Percentiles rank a stretch among this genome's conserved stretches.
These are phyloP conservation scores for Paecilomyces fulvus DNA, from an alignment of 2,329 filamentous ascomycete species.

Conservation along the genomic window DNA sequence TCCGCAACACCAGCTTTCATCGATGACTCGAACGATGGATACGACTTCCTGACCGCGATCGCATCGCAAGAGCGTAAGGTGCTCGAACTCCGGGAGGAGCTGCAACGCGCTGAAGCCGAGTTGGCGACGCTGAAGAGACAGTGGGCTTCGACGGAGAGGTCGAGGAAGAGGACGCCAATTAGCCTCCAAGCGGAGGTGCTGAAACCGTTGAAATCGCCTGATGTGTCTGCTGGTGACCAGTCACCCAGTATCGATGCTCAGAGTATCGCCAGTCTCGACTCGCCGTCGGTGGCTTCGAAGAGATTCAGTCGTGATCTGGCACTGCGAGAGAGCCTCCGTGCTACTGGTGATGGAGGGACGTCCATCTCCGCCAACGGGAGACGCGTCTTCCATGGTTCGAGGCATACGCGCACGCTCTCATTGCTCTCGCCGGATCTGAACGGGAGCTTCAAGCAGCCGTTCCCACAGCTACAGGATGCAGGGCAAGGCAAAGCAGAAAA, in stretches of 20 bases:
- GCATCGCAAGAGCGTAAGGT: constrained; percentile 87
- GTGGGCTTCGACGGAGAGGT: constrained; percentile 69
- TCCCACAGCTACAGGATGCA: constrained; percentile 7
- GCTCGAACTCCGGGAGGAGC: constrained; percentile 81
- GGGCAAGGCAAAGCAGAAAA: constrained; percentile 8
- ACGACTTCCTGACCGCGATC: constrained; percentile 75
- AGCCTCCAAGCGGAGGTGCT: constrained; percentile 52
- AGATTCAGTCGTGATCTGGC: constrained; percentile 55
- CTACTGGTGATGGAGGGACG: constrained; percentile 26
- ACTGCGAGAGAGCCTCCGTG: constrained; percentile 60
- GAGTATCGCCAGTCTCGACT: background rate
- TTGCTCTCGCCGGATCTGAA: constrained; percentile 58
- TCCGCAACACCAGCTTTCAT: constrained; percentile 16
- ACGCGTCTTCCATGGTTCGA: constrained; percentile 59
- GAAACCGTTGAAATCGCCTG: constrained; percentile 43
- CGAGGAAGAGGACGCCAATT: constrained; percentile 63
- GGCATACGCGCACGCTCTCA: constrained; percentile 62
- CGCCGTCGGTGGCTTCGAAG: constrained; percentile 15
- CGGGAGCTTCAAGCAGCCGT: constrained; percentile 7
- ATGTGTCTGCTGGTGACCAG: constrained; percentile 7
- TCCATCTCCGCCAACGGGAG: constrained; percentile 37
- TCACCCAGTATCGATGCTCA: background rate
- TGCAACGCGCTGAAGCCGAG: constrained; percentile 72
- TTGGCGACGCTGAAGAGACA: constrained; percentile 70
- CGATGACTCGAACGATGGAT: constrained; percentile 42